A percentile compares a stretch with the other conserved stretches of the same genome.
These are phyloP conservation scores for Hyaloscypha hepaticicola DNA, from an alignment of 495 filamentous ascomycete species.

Conservation along the genomic window DNA sequence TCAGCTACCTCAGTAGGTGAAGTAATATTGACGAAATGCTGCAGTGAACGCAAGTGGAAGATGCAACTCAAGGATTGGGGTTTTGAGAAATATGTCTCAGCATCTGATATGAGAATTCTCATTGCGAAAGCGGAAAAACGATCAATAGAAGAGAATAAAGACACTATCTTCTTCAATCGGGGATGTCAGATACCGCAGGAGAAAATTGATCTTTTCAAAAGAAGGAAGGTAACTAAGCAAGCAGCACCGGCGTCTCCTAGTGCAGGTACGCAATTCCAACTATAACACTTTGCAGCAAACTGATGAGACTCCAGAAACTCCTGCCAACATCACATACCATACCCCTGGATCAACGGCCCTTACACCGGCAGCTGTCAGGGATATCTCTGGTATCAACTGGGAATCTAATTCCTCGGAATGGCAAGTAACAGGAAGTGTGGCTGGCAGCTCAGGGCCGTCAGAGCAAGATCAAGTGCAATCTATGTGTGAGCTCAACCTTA, in stretches of 20 bases:
- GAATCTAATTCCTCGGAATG: too few species aligned
- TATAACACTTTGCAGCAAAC: too few species aligned
- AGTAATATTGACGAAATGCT: background rate
- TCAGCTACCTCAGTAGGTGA: background rate
- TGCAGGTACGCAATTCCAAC: conserved; percentile 9
- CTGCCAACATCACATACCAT: too few species aligned
- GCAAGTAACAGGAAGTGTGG: too few species aligned
- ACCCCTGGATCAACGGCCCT: too few species aligned
- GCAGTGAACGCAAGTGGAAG: conserved; percentile 16
- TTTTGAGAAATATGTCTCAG: conserved; percentile 10
- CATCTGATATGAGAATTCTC: conserved; percentile 3
- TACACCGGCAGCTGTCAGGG: too few species aligned
- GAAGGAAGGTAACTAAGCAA: conserved; percentile 1
- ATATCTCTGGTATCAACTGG: too few species aligned
- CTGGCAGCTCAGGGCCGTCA: too few species aligned
- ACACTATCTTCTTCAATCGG: conserved; percentile 11
- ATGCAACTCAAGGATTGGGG: conserved; percentile 13
- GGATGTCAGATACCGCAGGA: background rate
- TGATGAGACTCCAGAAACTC: too few species aligned
- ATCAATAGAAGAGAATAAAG: conserved; percentile 3
- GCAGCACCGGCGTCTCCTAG: background rate
- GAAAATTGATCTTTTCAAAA: conserved; percentile 12
- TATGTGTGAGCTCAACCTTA: too few species aligned
- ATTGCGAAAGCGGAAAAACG: conserved; percentile 7
- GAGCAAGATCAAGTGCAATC: too few species aligned